Evolutionary conservation across 345 rosid genomes (phyloP).

Genomic region (Murraya paniculata): DNA sequence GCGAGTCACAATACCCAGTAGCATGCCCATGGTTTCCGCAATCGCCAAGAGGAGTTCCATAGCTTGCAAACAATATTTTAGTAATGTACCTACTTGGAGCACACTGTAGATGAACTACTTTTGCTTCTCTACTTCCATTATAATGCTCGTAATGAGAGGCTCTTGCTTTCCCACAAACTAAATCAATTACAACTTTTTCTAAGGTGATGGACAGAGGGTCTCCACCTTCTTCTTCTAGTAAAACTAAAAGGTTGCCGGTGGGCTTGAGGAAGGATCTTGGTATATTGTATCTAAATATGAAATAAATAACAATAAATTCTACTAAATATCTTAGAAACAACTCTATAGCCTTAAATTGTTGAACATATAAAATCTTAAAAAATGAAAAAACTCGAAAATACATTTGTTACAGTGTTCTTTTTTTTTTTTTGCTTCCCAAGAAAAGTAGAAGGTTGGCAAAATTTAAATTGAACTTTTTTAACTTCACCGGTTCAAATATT

Average conservation of each 20-base stretch:
- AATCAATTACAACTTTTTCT: background rate
- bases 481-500: no score
- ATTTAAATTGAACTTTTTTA: no score
- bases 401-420: no score
- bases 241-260: background rate
- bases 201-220: background rate
- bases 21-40: background rate
- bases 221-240: conserved; percentile 15
- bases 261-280: conserved; percentile 14
- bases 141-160: background rate
- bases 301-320: background rate
- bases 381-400: no score
- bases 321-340: background rate
- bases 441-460: no score
- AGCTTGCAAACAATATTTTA: conserved; percentile 4
- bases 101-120: background rate
- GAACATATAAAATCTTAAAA: no score
- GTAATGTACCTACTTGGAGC: background rate
- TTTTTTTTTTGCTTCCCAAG: no score
- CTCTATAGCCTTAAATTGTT: background rate
- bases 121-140: background rate
- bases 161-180: conserved; percentile 7
- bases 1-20: conserved; percentile 1
- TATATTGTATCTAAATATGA: conserved; percentile 7
- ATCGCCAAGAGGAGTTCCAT: conserved; percentile 11